Conservation (phyloP, 2,329 filamentous ascomycete species). For the Xylariaceae sp. region DNA sequence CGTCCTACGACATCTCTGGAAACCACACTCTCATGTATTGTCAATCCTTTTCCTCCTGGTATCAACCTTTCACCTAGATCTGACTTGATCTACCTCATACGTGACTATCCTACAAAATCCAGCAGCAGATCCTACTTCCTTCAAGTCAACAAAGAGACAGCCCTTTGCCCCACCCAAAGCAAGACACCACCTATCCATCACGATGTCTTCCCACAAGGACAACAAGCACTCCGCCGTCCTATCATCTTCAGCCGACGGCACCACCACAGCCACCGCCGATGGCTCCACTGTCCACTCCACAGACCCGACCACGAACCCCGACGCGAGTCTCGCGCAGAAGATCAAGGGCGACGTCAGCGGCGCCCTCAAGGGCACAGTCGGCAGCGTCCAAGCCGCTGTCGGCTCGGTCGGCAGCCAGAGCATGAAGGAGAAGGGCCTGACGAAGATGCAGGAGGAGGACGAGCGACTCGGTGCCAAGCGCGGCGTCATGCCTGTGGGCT, state of each 20-base stretch:
- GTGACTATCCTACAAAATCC: no score
- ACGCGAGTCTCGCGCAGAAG: conserved; percentile 17
- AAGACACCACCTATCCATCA: no score
- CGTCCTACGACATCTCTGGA: no score
- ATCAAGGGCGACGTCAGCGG: conserved; percentile 20
- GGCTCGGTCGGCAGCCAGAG: conserved; percentile 16
- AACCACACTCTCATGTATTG: no score
- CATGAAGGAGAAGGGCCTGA: conserved; percentile 17
- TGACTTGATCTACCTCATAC: no score
- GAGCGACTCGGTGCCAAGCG: conserved; percentile 19
- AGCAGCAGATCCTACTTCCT: no score
- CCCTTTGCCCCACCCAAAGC: no score
- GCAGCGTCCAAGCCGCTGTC: conserved; percentile 17
- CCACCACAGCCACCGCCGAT: conserved; percentile 8
- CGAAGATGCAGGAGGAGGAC: conserved; percentile 23
- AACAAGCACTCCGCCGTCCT: neutral
- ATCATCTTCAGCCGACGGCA: neutral
- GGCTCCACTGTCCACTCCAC: conserved; percentile 13
- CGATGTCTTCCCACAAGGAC: neutral
- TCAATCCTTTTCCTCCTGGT: no score
- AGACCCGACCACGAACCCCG: conserved; percentile 16
- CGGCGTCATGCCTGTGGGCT: conserved; percentile 19
- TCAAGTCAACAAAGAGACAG: no score
- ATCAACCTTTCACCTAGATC: no score
- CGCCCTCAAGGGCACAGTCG: conserved; percentile 14